Conservation (phyloP, 257 asterid genomes). For the Galeopsis tetrahit region DNA sequence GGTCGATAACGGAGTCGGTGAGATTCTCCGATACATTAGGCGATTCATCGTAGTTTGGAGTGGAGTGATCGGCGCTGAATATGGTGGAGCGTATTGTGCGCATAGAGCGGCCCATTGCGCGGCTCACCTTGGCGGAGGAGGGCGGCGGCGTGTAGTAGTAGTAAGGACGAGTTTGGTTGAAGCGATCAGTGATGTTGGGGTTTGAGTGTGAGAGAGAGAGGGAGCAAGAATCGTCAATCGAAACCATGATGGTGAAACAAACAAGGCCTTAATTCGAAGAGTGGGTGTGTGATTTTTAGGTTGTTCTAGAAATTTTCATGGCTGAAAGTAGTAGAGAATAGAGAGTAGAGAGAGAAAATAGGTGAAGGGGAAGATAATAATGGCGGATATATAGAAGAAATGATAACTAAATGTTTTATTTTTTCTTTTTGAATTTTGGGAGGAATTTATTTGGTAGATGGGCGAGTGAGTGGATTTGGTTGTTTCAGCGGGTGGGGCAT, state of each 20-base stretch:
- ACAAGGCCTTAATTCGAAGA: neutral
- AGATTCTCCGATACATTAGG: slow-evolving; percentile 51
- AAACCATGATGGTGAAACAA: slow-evolving; percentile 46
- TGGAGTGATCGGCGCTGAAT: slow-evolving; percentile 47
- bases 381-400: slow-evolving; percentile 40
- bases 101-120: slow-evolving; percentile 69
- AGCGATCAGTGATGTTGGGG: slow-evolving; percentile 45
- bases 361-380: slow-evolving; percentile 26
- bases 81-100: slow-evolving; percentile 67
- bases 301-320: slow-evolving; percentile 36
- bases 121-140: slow-evolving; percentile 54
- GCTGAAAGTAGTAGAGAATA: slow-evolving; percentile 16
- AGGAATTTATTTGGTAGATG: slow-evolving; percentile 23
- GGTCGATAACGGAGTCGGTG: slow-evolving; percentile 75
- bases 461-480: slow-evolving; percentile 42
- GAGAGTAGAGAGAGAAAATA: slow-evolving; percentile 30
- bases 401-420: neutral
- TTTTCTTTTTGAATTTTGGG: neutral
- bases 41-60: slow-evolving; percentile 37
- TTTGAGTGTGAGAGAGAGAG: slow-evolving; percentile 48
- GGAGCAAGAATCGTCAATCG: slow-evolving; percentile 55
- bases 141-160: slow-evolving; percentile 69
- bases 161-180: slow-evolving; percentile 50
- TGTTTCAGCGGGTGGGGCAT: slow-evolving; percentile 41
- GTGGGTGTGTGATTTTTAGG: neutral